Evolutionary conservation across 1,284 basidiomycete genomes (phyloP).

Genomic region (Ceratobasidium sp.): DNA sequence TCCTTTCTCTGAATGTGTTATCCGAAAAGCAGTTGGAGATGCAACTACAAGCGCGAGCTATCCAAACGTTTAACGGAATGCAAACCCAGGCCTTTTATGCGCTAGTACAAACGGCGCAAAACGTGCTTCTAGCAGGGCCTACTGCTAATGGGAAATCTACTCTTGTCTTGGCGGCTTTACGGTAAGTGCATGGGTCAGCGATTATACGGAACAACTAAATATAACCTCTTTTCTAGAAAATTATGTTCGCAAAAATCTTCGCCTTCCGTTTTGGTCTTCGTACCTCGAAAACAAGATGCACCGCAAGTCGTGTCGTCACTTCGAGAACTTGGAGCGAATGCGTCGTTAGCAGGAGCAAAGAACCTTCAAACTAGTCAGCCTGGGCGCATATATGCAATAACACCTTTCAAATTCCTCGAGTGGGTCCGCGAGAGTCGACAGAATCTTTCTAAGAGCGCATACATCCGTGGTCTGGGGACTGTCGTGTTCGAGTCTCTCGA

Average conservation of each 20-base stretch:
- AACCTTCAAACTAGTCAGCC: slow-evolving; percentile 17
- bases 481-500: slow-evolving; percentile 91
- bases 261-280: slow-evolving; percentile 62
- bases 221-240: slow-evolving; percentile 60
- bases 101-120: slow-evolving; percentile 75
- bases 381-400: slow-evolving; percentile 21
- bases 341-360: slow-evolving; percentile 48
- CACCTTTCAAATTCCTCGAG: slow-evolving; percentile 29
- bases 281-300: slow-evolving; percentile 52
- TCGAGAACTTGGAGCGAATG: slow-evolving; percentile 51
- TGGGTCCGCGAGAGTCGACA: slow-evolving; percentile 13
- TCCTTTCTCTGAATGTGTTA: slow-evolving; percentile 72
- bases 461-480: slow-evolving; percentile 67
- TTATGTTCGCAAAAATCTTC: slow-evolving; percentile 59
- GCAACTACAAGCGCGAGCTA: slow-evolving; percentile 62
- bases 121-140: slow-evolving; percentile 86
- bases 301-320: slow-evolving; percentile 30
- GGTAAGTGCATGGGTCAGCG: slow-evolving; percentile 65
- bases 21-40: slow-evolving; percentile 64
- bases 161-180: slow-evolving; percentile 76
- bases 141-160: slow-evolving; percentile 86
- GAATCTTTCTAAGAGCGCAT: slow-evolving; percentile 18
- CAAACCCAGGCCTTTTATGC: slow-evolving; percentile 95
- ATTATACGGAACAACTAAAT: slow-evolving; percentile 2
- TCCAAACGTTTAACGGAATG: slow-evolving; percentile 81